Base-by-base conservation (phyloP, 805 yeast genomes). In the Nakazawaea siamensis region DNA sequence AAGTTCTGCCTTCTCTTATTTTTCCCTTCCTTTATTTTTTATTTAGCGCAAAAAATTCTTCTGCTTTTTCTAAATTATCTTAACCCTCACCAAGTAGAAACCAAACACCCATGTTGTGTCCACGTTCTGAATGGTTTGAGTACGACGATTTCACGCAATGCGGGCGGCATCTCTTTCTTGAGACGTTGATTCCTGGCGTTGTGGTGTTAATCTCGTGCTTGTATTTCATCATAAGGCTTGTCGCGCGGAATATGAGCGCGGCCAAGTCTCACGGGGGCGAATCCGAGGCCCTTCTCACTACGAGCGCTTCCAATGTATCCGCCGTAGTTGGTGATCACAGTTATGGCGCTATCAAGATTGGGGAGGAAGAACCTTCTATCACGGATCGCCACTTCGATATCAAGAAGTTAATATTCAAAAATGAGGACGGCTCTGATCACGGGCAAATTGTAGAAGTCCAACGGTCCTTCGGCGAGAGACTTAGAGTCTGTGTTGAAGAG, bases 361-460 rank as follows among this genome's bases (percentile, higher is more conserved):
- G 13, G 3, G 32, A 27, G 19, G 35, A 29, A 7, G 31, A 32
- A 16, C 34, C 33, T 24, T 21, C 59, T 15, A 44, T 73, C 26
- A 67, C 74, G 28, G 71, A 71, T 21, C 70, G 69, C 29, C 92
- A 81, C 52, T 82, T 81, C 44, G 82, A 82, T 44, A 64, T 81
- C 21, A 62, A 70, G 14, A 66, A 69, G 15, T 51, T 81, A 24
- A 59, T 68, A 11, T 70, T 76, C 13, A 57, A 68, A 2, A 69
- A 70, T 39, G 64, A 66, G 8, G 78, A 77, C 52, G 87, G 86
- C 5, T 65, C 69, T 9, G 73, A 78, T 7, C 76, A 75, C 41
- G 85, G 86, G 3, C 51, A 55, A 6, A 49, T 62, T n/a, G 56
- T 62, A 40, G 49, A 65, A 15, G 63, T 77, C 2, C 62, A 55